Evolutionary conservation across 2,329 filamentous ascomycete genomes (phyloP), one percentile per base, ranked within the genome.

Genomic region (Juglanconis sp.): DNA sequence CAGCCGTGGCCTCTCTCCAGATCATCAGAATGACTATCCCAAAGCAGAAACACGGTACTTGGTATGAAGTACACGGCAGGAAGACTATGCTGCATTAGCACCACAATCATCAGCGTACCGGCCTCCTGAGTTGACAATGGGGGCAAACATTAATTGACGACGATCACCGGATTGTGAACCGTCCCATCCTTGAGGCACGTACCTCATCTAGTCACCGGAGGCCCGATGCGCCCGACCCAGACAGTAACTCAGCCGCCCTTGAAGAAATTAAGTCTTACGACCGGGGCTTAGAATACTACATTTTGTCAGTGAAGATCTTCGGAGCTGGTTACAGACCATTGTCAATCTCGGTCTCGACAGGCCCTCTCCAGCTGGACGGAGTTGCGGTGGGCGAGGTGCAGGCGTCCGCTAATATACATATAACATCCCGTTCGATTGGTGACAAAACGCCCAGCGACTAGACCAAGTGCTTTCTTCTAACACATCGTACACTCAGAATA

Each of bases 341-440:
- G 7, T 31, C 31, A 56, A 15, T 2, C 10, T 42, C 15, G 46
- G 2, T 53, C 32, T 24, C 48, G 30, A 52, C 31, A 44, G 36
- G 54, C 6, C 31, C 10, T 35, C 34, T 35, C 17, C 15, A 9
- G 49, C 13, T n/a, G 30, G 38, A 35, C 47, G 32, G 42, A 51
- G 47, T 40, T 10, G 17, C 44, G 13, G 57, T 44, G 48, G n/a
- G 36, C 50, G 9, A 32, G 17, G 34, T 49, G n/a, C 38, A 60
- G 46, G 11, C 38, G 31, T 34, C 47, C 54, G 55, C 47, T 17
- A 46, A 30, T 48, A 48, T 52, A 62, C 52, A 62, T 60, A 61
- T 58, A 61, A 47, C 30, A 48, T 32, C 38, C 46, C 51, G 32
- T 36, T 36, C 24, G n/a, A 4, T 44, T 48, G 17, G 30, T 30